Conservation (phyloP, 495 filamentous ascomycete genomes). For the Aspergillus cavernicola region DNA sequence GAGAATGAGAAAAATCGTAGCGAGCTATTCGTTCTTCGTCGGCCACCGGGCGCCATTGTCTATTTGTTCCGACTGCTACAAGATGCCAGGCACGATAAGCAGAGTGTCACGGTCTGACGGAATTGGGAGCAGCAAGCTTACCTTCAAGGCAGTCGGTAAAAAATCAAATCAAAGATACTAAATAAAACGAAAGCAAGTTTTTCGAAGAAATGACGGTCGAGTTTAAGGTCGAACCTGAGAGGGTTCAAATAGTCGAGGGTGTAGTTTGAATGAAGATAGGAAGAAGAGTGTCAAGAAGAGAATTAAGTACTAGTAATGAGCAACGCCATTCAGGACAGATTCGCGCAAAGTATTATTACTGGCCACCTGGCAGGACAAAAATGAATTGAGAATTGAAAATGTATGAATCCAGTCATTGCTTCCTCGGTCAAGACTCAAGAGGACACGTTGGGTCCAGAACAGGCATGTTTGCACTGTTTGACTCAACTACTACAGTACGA, state of each 20-base stretch:
- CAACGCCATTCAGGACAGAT: constrained; percentile 21
- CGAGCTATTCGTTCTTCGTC: constrained; percentile 33
- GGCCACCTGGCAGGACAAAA: constrained; percentile 36
- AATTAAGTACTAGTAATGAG: constrained; percentile 15
- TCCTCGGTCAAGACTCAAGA: no score
- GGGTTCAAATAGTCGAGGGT: neutral
- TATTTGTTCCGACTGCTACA: constrained; percentile 26
- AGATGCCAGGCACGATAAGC: constrained; percentile 12
- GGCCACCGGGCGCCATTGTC: constrained; percentile 50
- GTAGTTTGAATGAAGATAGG: neutral
- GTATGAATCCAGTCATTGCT: no score
- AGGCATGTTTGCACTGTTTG: constrained; percentile 21
- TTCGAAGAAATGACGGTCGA: neutral
- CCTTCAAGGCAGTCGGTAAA: constrained; percentile 6
- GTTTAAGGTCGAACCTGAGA: neutral
- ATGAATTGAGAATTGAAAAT: no score
- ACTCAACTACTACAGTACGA: neutral
- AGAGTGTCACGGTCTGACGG: neutral
- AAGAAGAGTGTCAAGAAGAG: neutral
- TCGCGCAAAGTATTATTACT: constrained; percentile 17
- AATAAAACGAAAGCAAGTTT: neutral
- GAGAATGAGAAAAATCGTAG: constrained; percentile 21
- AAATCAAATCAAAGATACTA: neutral
- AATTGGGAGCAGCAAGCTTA: neutral
- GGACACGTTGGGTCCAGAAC: constrained; percentile 21